Percentiles rank a stretch among this genome's conserved stretches.
These are phyloP conservation scores for Bauhinia variegata DNA, from an alignment of 306 rosid genomes.

Conservation along the genomic window DNA sequence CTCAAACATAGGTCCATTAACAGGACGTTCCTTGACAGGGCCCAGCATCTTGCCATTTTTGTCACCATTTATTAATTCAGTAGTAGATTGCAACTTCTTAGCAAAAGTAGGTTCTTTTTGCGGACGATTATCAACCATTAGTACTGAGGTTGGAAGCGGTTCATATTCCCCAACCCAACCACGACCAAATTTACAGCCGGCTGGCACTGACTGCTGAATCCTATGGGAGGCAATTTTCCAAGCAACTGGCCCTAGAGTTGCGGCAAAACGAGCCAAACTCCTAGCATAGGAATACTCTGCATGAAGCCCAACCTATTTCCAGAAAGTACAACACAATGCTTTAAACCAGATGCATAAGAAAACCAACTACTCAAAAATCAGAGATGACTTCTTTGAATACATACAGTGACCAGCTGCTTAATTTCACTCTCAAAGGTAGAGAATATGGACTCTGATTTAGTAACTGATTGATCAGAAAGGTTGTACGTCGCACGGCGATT, in stretches of 20 bases:
- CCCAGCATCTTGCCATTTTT: constrained; percentile 49
- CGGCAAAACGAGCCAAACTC: constrained; percentile 97
- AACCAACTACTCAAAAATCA: constrained; percentile 32
- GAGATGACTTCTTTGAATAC: constrained; percentile 41
- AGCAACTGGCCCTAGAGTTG: constrained; percentile 84
- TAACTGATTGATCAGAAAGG: constrained; percentile 51
- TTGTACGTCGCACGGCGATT: constrained; percentile 86
- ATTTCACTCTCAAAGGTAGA: constrained; percentile 82
- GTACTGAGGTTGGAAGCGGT: constrained; percentile 92
- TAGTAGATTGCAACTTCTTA: constrained; percentile 44
- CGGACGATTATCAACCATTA: constrained; percentile 59
- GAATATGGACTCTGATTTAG: constrained; percentile 74
- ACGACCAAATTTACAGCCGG: constrained; percentile 84
- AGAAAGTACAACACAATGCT: constrained; percentile 21
- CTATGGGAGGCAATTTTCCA: constrained; percentile 93
- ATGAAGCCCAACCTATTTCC: constrained; percentile 91
- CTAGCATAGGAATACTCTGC: constrained; percentile 94
- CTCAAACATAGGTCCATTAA: constrained; percentile 48
- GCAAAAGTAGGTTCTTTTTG: constrained; percentile 58
- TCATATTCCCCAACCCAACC: constrained; percentile 99
- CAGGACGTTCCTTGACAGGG: constrained; percentile 48
- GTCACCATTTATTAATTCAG: constrained; percentile 51
- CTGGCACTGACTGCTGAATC: constrained; percentile 84
- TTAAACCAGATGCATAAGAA: constrained; percentile 20
- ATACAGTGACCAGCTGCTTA: constrained; percentile 89